A percentile compares a stretch with the other conserved stretches of the same genome.
Conservation (phyloP, 192 early-diverging fungal genomes). For the Bifiguratus adelaidae region DNA sequence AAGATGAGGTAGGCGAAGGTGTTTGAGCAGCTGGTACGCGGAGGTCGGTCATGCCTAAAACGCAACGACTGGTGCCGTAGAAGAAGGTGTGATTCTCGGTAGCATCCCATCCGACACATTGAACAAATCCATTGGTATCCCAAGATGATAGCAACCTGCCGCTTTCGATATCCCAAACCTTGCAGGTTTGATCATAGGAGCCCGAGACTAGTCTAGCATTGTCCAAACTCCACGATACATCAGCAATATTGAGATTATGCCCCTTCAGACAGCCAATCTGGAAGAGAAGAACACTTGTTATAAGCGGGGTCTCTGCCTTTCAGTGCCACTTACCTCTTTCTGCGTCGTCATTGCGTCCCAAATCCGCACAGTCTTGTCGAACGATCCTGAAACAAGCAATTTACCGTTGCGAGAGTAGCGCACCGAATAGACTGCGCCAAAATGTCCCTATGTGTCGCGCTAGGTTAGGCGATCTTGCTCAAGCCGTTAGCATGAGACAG, state of each 20-base stretch:
- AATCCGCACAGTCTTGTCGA: slow-evolving; percentile 87
- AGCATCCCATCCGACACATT: slow-evolving; percentile 69
- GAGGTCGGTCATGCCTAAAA: slow-evolving; percentile 56
- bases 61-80: slow-evolving; percentile 66
- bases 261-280: slow-evolving; percentile 57
- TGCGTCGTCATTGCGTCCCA: slow-evolving; percentile 65
- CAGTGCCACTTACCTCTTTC: slow-evolving; percentile 43
- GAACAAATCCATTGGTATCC: slow-evolving; percentile 75
- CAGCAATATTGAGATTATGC: slow-evolving; percentile 70
- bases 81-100: slow-evolving; percentile 68
- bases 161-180: slow-evolving; percentile 65
- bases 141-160: slow-evolving; percentile 50
- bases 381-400: slow-evolving; percentile 81
- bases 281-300: background rate
- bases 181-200: slow-evolving; percentile 72
- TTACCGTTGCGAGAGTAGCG: slow-evolving; percentile 79
- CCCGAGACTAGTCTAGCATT: slow-evolving; percentile 59
- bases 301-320: background rate
- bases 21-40: too few species aligned
- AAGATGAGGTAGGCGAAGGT: too few species aligned
- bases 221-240: slow-evolving; percentile 65
- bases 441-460: slow-evolving; percentile 81
- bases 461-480: background rate
- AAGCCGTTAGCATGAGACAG: background rate
- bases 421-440: slow-evolving; percentile 82